Evolutionary conservation across 352 stramenopile genomes (phyloP), one percentile per base, ranked within the genome.

Genomic region (Albugo candida): DNA sequence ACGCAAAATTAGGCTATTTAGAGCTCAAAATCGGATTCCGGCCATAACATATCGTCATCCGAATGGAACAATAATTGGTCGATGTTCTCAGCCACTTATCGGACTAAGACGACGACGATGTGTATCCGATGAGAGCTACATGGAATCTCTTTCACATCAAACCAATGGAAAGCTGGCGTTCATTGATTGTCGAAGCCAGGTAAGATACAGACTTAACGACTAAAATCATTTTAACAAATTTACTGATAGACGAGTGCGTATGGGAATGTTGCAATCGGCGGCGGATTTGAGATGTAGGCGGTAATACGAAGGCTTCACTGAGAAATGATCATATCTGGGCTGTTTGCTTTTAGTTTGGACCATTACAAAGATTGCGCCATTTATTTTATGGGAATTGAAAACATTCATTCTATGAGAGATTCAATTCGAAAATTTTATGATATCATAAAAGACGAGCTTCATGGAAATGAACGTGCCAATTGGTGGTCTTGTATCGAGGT

Each of bases 31-130:
- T 39, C 82, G 94, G 19, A 72, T 98, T 1, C 89, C 91, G 0
- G 75, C 78, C 10, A 64, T 98, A 21, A 94, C 86, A 2, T 98
- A 94, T 63, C 69, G 79, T 3, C 77, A 89, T 58, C 60, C 64
- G 5, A 94, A 95, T 58, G 83, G 92, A 38, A 82, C 85, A 1
- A 63, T 88, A n/a, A 81, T 99, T 21, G 96, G 82, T 36, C 67
- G 94, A 21, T 95, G 77, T 45, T 69, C 91, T 13, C 93, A 98
- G 54, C 93, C 93, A 3, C 78, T 97, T 49, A 83, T 98, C 1
- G 94, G 94, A 6, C 57, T 99, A 6, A 70, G 92, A 40, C 81
- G 93, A 12, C 93, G 96, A 63, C 74, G 83, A 1, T 96, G 77
- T 58, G 61, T 67, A 0, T 72, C 80, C 1, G 94, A 99, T 60